These are phyloP conservation scores for Rhytidiadelphus loreus DNA, from an alignment of 225 moss, liverwort and hornwort species.

Conservation along the genomic window DNA sequence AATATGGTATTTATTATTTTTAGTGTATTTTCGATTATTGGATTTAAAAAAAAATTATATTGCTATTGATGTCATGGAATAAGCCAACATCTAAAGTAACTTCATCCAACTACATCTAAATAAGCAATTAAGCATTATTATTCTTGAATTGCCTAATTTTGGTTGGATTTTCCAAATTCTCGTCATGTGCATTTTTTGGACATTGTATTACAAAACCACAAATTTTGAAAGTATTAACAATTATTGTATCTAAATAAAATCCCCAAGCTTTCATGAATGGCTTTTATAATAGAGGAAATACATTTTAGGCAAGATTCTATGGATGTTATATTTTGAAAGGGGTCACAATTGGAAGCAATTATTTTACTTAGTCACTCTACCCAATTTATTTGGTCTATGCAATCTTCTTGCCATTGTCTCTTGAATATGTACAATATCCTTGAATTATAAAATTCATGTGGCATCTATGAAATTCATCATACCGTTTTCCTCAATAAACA, in stretches of 20 bases:
- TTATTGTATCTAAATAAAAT: neutral
- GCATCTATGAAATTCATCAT: neutral
- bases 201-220: accelerated
- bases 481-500: neutral
- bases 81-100: no score
- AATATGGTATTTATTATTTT: accelerated
- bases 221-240: neutral
- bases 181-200: neutral
- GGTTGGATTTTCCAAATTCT: accelerated
- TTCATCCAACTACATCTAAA: accelerated
- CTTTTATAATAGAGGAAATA: accelerated
- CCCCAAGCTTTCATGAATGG: neutral
- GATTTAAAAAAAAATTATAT: no score
- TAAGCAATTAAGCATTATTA: neutral
- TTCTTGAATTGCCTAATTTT: neutral
- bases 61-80: neutral
- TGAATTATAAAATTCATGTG: neutral
- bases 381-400: neutral
- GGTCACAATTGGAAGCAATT: neutral
- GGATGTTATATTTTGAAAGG: neutral
- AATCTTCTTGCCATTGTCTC: accelerated
- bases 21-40: neutral
- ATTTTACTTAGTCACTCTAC: neutral
- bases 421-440: neutral
- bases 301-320: neutral